Base-by-base conservation (phyloP, 2,329 filamentous ascomycete genomes). In the Colletotrichum sp. region DNA sequence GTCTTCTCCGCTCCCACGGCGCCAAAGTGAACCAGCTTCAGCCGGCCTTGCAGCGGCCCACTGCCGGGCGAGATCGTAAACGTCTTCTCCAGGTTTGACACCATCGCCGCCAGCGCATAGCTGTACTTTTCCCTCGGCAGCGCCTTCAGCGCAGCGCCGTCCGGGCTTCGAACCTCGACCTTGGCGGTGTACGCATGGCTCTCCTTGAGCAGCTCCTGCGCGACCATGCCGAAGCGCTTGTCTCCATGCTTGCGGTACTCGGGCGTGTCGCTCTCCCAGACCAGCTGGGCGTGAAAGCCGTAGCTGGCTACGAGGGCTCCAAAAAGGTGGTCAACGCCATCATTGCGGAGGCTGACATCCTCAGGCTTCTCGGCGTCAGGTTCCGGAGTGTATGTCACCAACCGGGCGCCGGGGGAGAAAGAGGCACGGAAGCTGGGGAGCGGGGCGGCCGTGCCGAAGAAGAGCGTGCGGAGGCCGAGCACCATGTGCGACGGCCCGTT, bases 291-390 rank as follows among this genome's bases (percentile, higher is more conserved):
- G 82, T 99, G 96, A 81, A 99, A 92, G 24, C 95, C 96, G 90
- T 98, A 98, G 83, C 94, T 97, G 60, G 93, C 94, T 3, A 99
- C 96, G 26, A 98, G 95, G 28, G 94, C 94, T 30, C 95, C 96
- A 80, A 94, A 90, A 28, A 94, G 86, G 62, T 84, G 82, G 0
- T 82, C 80, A 6, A 88, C 84, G 2, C 78, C 73, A 12, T 84
- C 80, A 36, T 84, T 79, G n/a, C 83, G 72, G 65, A 83, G 83
- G 4, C 79, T 75, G 8, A 81, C 66, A 8, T 78, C 72, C 63
- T 70, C 36, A 8, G 75, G 78, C 10, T 57, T 60, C 21, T 39
- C 28, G 28, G 34, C 49, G 21, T 32, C 72, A 60, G 57, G 52
- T 32, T 81, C 76, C 4, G 77, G 78, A 12, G 77, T 78, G 69